phyloP scores from a whole-genome alignment of 192 early-diverging fungal genomes.

The Tieghemiomyces parasiticus region DNA sequence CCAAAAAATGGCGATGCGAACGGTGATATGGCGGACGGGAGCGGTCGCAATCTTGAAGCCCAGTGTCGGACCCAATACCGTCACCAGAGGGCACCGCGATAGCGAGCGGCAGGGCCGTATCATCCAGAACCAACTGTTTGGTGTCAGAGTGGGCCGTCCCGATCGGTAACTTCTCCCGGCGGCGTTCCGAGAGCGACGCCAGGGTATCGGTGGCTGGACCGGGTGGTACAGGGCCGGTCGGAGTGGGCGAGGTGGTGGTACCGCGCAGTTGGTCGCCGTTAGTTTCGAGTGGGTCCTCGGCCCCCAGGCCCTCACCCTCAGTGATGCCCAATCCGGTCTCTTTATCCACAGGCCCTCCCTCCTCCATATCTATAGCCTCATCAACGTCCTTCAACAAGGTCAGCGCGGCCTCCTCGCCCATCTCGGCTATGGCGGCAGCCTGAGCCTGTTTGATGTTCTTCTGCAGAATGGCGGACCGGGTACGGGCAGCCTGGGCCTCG shows the following conservation, averaged over 20 bases:
- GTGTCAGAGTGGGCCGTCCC: too few species aligned
- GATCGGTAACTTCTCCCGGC: not conserved
- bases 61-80: not conserved
- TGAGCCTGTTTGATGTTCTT: constrained; percentile 10
- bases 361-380: not conserved
- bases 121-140: too few species aligned
- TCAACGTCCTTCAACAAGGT: too few species aligned
- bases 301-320: not conserved
- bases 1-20: too few species aligned
- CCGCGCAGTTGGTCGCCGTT: too few species aligned
- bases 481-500: constrained; percentile 13
- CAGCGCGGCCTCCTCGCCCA: not conserved
- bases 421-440: constrained; percentile 3
- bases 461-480: constrained; percentile 16
- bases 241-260: not conserved
- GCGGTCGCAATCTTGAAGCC: not conserved
- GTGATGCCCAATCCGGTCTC: not conserved
- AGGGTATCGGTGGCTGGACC: not conserved
- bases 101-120: too few species aligned
- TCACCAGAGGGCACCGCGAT: too few species aligned
- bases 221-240: too few species aligned
- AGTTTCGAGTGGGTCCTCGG: not conserved
- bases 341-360: not conserved
- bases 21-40: too few species aligned
- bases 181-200: not conserved